Evolutionary conservation across 495 filamentous ascomycete species (phyloP).

Genomic region (Astrothelium macrocarpum): DNA sequence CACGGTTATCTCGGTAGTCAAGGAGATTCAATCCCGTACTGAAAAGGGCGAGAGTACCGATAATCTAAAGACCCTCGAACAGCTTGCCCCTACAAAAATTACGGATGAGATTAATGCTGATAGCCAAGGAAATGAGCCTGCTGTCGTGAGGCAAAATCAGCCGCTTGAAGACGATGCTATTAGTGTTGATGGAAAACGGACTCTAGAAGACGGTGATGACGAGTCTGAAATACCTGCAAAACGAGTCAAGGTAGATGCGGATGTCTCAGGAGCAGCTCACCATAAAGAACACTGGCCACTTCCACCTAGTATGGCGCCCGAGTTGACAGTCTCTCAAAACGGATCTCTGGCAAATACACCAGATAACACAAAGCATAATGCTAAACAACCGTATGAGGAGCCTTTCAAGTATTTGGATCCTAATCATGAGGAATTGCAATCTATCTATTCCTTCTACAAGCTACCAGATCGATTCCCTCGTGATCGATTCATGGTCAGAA

Average conservation of each 20-base stretch:
- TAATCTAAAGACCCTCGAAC: slow-evolving; percentile 36
- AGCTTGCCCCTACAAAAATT: slow-evolving; percentile 27
- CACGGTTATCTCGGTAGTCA: slow-evolving; percentile 44
- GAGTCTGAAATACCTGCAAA: slow-evolving; percentile 29
- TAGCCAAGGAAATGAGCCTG: slow-evolving; percentile 24
- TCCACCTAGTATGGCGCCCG: background rate
- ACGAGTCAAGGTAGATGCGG: slow-evolving; percentile 34
- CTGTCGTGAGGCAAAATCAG: slow-evolving; percentile 18
- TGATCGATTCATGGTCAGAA: slow-evolving; percentile 91
- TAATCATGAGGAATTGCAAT: slow-evolving; percentile 60
- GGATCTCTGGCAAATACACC: background rate
- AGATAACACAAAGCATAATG: slow-evolving; percentile 22
- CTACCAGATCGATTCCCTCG: slow-evolving; percentile 73
- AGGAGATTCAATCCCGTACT: slow-evolving; percentile 38
- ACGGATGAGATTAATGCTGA: slow-evolving; percentile 36
- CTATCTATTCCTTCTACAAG: slow-evolving; percentile 72
- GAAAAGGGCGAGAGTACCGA: slow-evolving; percentile 29
- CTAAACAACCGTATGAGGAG: slow-evolving; percentile 58
- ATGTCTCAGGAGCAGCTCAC: slow-evolving; percentile 19
- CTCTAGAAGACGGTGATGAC: slow-evolving; percentile 26
- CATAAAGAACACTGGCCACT: slow-evolving; percentile 42
- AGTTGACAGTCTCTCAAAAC: background rate
- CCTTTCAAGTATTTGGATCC: slow-evolving; percentile 79
- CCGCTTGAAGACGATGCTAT: background rate
- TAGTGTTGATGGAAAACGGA: slow-evolving; percentile 13